Percentiles rank a stretch among this genome's conserved stretches.
Evolutionary conservation across 768 basidiomycete genomes (phyloP).

Genomic region (Leucocoprinus birnbaumii): DNA sequence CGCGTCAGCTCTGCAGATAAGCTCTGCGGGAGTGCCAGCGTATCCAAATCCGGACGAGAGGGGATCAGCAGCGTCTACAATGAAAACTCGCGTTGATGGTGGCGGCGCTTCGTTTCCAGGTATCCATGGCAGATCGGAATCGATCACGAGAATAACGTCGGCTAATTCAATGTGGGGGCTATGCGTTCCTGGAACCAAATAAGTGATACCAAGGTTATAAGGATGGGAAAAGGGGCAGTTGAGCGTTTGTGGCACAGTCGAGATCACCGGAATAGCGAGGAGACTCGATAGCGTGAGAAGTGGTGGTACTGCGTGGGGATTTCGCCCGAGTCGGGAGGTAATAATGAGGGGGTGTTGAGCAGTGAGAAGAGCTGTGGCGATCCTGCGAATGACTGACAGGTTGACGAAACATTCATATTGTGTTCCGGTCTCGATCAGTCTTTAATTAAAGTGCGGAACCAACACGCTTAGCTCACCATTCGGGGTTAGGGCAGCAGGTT

Average conservation of each 20-base stretch:
- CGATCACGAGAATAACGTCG: constrained; percentile 65
- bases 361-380: constrained; percentile 44
- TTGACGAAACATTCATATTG: background rate
- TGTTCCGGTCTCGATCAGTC: background rate
- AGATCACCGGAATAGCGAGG: constrained; percentile 54
- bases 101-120: constrained; percentile 43
- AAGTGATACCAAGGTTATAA: constrained; percentile 49
- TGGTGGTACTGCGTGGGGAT: constrained; percentile 39
- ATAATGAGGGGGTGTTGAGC: constrained; percentile 62
- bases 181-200: constrained; percentile 41
- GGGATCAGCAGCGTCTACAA: constrained; percentile 62
- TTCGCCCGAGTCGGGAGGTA: constrained; percentile 60
- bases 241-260: constrained; percentile 46
- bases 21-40: constrained; percentile 52
- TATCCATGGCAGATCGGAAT: constrained; percentile 67
- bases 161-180: constrained; percentile 46
- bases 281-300: constrained; percentile 46
- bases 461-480: constrained; percentile 21
- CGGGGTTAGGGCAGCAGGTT: constrained; percentile 44
- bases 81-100: constrained; percentile 46
- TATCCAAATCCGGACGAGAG: constrained; percentile 49
- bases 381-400: constrained; percentile 29
- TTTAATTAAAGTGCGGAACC: background rate
- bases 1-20: constrained; percentile 57
- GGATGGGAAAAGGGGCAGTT: constrained; percentile 58